These are phyloP conservation scores for Ogataea minuta DNA, from an alignment of 805 yeast species.

Conservation along the genomic window DNA sequence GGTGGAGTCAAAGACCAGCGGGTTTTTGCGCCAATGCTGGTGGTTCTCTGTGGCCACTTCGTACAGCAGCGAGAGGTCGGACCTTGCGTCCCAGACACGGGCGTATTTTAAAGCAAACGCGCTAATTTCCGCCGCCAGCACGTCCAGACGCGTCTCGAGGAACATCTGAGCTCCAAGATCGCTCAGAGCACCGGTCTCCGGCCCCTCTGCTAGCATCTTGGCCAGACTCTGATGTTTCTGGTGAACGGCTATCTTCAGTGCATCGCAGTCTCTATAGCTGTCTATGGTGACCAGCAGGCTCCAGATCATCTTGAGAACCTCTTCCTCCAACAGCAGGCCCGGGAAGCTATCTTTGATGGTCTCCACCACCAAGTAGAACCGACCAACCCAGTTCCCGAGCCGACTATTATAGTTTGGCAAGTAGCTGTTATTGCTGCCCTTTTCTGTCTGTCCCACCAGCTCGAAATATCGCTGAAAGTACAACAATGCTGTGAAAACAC, in stretches of 20 bases:
- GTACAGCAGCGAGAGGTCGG: conserved; percentile 73
- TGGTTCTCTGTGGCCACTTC: conserved; percentile 47
- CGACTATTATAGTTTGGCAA: conserved; percentile 4
- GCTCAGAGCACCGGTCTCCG: conserved; percentile 14
- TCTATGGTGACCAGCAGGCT: conserved; percentile 50
- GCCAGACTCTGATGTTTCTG: conserved; percentile 47
- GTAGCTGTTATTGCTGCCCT: conserved; percentile 1
- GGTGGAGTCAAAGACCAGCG: conserved; percentile 67
- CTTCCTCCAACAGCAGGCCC: conserved; percentile 67
- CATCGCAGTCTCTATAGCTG: conserved; percentile 49
- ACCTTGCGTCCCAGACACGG: conserved; percentile 71
- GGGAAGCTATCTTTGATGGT: conserved; percentile 58
- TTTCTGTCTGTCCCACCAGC: conserved; percentile 9
- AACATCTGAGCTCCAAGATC: conserved; percentile 41
- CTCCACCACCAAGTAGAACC: conserved; percentile 53
- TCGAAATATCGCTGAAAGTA: conserved; percentile 38
- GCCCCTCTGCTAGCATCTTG: conserved; percentile 34
- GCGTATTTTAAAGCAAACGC: conserved; percentile 65
- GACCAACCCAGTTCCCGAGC: conserved; percentile 14
- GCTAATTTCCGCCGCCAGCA: conserved; percentile 63
- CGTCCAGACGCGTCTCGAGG: conserved; percentile 49
- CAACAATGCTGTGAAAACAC: conserved; percentile 42
- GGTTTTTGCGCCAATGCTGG: conserved; percentile 55
- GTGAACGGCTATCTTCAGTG: conserved; percentile 52
- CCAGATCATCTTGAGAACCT: conserved; percentile 56